A percentile compares a stretch with the other conserved stretches of the same genome.
These are phyloP conservation scores for Alternaria gansuensis DNA, from an alignment of 2,329 filamentous ascomycete species.

Conservation along the genomic window DNA sequence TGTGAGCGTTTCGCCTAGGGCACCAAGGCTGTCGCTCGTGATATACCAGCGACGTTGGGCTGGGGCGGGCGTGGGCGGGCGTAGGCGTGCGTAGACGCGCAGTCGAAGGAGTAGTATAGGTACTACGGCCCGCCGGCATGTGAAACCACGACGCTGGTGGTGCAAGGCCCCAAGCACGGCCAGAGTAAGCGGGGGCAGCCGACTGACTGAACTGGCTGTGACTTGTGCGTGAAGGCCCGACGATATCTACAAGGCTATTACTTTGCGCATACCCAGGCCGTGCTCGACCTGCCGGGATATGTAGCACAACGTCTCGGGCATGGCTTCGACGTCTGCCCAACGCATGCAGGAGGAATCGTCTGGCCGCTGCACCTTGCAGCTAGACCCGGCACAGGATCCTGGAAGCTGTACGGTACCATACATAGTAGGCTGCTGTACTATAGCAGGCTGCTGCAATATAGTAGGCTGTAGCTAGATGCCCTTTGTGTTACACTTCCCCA, in stretches of 20 bases:
- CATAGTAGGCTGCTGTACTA: no score
- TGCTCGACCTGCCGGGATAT: slow-evolving; percentile 26
- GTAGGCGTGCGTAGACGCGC: slow-evolving; percentile 28
- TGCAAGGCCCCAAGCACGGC: slow-evolving; percentile 23
- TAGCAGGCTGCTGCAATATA: no score
- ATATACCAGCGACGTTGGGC: slow-evolving; percentile 35
- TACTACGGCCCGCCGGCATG: slow-evolving; percentile 28
- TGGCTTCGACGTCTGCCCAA: slow-evolving; percentile 2
- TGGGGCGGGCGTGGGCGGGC: slow-evolving; percentile 15
- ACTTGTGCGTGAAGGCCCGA: background rate
- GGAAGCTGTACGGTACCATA: background rate
- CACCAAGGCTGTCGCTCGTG: slow-evolving; percentile 27
- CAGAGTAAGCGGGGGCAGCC: slow-evolving; percentile 20
- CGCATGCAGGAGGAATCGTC: slow-evolving; percentile 21
- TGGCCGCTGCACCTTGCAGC: slow-evolving; percentile 17
- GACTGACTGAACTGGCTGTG: background rate
- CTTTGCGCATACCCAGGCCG: background rate
- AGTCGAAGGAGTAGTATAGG: slow-evolving; percentile 15
- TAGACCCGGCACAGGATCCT: background rate
- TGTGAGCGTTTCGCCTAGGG: slow-evolving; percentile 22
- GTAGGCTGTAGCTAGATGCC: background rate
- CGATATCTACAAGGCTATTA: background rate
- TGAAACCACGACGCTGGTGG: slow-evolving; percentile 27
- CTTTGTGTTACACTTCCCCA: background rate
- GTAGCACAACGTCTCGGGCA: slow-evolving; percentile 3